Evolutionary conservation across 2,329 filamentous ascomycete species (phyloP).

Genomic region (Nemania sp.): DNA sequence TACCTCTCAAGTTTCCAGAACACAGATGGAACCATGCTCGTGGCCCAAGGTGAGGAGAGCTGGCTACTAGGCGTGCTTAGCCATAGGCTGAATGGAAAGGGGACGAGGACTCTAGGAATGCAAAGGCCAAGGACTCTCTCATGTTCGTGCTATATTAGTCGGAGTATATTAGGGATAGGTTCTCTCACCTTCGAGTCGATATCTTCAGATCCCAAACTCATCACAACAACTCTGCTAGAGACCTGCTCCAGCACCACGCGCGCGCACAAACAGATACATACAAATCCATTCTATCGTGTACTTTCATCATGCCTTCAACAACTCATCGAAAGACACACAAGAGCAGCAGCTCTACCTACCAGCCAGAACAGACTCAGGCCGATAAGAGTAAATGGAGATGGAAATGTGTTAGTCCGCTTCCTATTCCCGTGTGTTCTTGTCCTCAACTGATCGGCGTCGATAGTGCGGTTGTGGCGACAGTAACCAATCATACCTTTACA

Average conservation of each 20-base stretch:
- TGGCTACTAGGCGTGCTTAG: not conserved
- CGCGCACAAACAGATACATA: not conserved
- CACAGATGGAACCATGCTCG: not conserved
- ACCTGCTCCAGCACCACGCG: not conserved
- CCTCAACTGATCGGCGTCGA: conserved; percentile 17
- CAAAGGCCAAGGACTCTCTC: too few relatives aligned
- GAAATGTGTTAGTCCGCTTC: conserved; percentile 27
- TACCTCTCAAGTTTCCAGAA: not conserved
- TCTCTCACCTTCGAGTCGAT: too few relatives aligned
- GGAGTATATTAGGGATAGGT: not conserved
- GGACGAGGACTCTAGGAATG: too few relatives aligned
- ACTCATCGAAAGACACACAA: not conserved
- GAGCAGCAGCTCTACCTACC: not conserved
- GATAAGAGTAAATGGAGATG: conserved; percentile 24
- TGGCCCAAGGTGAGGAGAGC: not conserved
- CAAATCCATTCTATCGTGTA: not conserved
- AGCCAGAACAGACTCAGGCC: not conserved
- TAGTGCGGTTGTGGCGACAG: conserved; percentile 25
- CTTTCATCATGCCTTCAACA: too few relatives aligned
- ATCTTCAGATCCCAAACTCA: not conserved
- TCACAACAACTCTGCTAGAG: not conserved
- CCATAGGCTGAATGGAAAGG: conserved; percentile 13
- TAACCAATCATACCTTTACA: conserved; percentile 27
- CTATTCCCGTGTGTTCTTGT: not conserved
- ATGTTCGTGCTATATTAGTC: not conserved